Base-by-base conservation (phyloP, 352 stramenopile species). In the Plasmopara muralis region DNA sequence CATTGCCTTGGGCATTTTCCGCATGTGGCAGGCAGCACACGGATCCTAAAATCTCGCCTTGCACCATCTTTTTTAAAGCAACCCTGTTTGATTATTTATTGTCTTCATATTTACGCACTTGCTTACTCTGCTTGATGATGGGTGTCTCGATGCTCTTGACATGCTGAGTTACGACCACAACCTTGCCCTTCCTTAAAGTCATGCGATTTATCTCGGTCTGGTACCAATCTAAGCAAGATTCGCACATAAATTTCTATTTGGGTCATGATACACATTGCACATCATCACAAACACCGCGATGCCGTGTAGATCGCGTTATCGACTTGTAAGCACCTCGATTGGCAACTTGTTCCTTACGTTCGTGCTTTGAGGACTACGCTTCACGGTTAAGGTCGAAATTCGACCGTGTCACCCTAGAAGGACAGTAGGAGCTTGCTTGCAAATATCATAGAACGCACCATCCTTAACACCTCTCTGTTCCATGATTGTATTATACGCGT, bases 401-500 rank as follows among this genome's bases (percentile, higher is more conserved):
- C 44, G 1, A 45, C 62, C 0, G 62, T 55, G 13, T 72, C 48
- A 12, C 59, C 59, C 55, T 63, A 72, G 37, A 65, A 67, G 2
- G 5, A 35, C 0, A 71, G 44, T 6, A 59, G 41, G 2, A 70
- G 25, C n/a, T 52, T 50, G 6, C 46, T 63, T 14, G 20, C 52
- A 34, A 75, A 71, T 12, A 75, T 14, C 52, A 68, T 66, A 37
- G 50, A 71, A 1, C 59, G 47, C 5, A 51, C 43, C 49, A 75
- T 66, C 50, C 72, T 69, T 50, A 72, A 55, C 0, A 75, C 59
- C 0, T 57, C 71, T 0, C 63, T n/a, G n/a, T n/a, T n/a, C n/a
- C n/a, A n/a, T n/a, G n/a, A n/a, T 41, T 44, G 59, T 41, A 30
- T 67, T 73, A 4, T 45, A 35, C 0, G 35, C 54, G 9, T 72